Conservation (phyloP, 1,139 yeast genomes). For the Pneumocystis murina region DNA sequence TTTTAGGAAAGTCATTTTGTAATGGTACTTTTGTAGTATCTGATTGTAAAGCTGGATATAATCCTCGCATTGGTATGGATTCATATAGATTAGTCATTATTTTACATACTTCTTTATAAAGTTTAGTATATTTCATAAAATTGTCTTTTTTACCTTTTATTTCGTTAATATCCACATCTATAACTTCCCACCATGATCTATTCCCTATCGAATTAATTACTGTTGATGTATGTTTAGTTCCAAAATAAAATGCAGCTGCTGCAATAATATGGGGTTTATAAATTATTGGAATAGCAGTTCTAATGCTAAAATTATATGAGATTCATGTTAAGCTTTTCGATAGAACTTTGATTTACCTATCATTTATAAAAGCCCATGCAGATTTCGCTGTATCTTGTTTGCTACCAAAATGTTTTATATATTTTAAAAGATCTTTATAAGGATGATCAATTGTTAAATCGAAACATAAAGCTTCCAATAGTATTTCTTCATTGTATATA, state of each 20-base stretch:
- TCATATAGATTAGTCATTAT: constrained; percentile 1
- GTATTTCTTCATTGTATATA: constrained; percentile 31
- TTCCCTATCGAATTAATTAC: constrained; percentile 13
- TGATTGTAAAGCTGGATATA: background rate
- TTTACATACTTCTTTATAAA: background rate
- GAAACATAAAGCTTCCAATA: constrained; percentile 36
- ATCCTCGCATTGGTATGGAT: background rate
- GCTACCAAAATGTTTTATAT: constrained; percentile 19
- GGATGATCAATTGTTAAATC: constrained; percentile 35
- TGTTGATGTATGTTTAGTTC: constrained; percentile 17
- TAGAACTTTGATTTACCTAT: constrained; percentile 16
- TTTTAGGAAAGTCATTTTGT: background rate
- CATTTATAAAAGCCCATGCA: constrained; percentile 30
- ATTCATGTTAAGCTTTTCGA: background rate
- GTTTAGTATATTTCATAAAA: background rate
- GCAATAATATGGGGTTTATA: constrained; percentile 24
- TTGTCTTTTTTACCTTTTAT: constrained; percentile 11
- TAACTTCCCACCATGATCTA: constrained; percentile 20
- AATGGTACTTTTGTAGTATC: background rate
- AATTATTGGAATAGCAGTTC: constrained; percentile 24
- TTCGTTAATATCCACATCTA: constrained; percentile 17
- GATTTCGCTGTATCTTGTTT: constrained; percentile 20
- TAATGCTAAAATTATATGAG: constrained; percentile 13
- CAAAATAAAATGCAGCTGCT: constrained; percentile 28
- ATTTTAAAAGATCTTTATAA: constrained; percentile 22